Evolutionary conservation across 768 basidiomycete species (phyloP).

Genomic region (Coprinellus micaceus): DNA sequence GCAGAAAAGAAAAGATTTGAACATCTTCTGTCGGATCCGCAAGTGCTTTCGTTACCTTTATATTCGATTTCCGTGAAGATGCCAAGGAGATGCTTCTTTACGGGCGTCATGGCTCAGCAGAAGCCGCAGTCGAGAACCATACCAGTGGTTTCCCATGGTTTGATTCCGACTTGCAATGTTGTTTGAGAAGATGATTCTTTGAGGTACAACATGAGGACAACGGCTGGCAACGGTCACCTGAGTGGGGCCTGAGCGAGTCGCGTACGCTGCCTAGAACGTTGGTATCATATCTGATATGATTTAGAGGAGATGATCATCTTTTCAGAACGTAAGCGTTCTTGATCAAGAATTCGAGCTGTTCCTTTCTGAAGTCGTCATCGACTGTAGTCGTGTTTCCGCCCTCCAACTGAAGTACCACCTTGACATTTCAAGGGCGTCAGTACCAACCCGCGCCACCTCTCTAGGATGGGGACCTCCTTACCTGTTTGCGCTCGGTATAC

Average conservation of each 20-base stretch:
- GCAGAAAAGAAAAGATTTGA: neutral
- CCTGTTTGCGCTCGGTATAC: slow-evolving; percentile 27
- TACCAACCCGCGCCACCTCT: neutral
- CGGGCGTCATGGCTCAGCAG: too few relatives aligned
- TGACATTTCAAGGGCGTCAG: neutral
- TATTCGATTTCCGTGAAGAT: too few relatives aligned
- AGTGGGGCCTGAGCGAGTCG: too few relatives aligned
- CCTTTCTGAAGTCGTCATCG: slow-evolving; percentile 33
- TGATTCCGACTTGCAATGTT: too few relatives aligned
- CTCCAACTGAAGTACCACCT: slow-evolving; percentile 27
- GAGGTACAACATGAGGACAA: too few relatives aligned
- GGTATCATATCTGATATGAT: neutral
- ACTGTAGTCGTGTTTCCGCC: slow-evolving; percentile 32
- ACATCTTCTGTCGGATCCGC: too few relatives aligned
- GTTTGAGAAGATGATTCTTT: too few relatives aligned
- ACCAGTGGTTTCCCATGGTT: too few relatives aligned
- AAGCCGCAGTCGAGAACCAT: too few relatives aligned
- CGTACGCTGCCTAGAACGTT: neutral
- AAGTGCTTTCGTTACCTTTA: too few relatives aligned
- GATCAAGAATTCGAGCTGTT: slow-evolving; percentile 35
- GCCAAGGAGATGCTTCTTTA: too few relatives aligned
- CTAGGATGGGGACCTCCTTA: neutral
- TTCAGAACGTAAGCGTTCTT: slow-evolving; percentile 22
- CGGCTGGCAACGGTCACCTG: too few relatives aligned
- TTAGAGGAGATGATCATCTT: neutral